Evolutionary conservation across 2,329 filamentous ascomycete genomes (phyloP), one percentile per base, ranked within the genome.

Genomic region (Penicillium nordicum): DNA sequence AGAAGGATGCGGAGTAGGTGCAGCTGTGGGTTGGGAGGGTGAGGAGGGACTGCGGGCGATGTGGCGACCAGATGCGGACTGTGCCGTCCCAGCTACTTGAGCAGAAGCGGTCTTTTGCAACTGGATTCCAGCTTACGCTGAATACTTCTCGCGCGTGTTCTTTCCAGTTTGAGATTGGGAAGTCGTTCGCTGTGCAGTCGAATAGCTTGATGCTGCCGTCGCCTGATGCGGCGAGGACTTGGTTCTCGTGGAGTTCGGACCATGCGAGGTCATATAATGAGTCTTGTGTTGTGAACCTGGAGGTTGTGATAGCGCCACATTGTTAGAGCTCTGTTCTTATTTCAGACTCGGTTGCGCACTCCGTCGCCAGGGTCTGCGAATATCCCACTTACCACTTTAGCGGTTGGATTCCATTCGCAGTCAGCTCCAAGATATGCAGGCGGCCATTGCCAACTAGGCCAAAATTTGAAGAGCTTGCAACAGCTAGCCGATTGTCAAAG

Each of bases 31-130:
- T 89, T 3, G 94, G 92, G 27, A 99, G 82, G 3, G 94, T 99
- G 54, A 88, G 83, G 56, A 99, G 78, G 32, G 90, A 93, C 53
- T 86, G 80, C 42, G 79, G 80, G 38, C 89, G 82, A 47, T 88
- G 86, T 1, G 94, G 94, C 14, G 90, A 90, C 93, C 93, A 99
- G 67, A 99, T 86, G 78, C 97, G 97, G 66, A 97, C 85, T 2
- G 90, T 95, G 48, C 94, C 94, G 69, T 99, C 94, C 94, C 94
- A 99, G 6, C 91, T 96, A 63, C 88, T 92, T 0, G 90, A 95
- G 30, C 92, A 83, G 71, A 99, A 97, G 0, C 86, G 90, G 68
- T 94, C 89, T 72, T 99, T 99, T 30, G 89, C 85, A 5, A 96
- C 84, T 21, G 96, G 84, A 67, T 93, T 97, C 93, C 93, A 99